Evolutionary conservation across 345 rosid species (phyloP).

Genomic region (Populus alba): DNA sequence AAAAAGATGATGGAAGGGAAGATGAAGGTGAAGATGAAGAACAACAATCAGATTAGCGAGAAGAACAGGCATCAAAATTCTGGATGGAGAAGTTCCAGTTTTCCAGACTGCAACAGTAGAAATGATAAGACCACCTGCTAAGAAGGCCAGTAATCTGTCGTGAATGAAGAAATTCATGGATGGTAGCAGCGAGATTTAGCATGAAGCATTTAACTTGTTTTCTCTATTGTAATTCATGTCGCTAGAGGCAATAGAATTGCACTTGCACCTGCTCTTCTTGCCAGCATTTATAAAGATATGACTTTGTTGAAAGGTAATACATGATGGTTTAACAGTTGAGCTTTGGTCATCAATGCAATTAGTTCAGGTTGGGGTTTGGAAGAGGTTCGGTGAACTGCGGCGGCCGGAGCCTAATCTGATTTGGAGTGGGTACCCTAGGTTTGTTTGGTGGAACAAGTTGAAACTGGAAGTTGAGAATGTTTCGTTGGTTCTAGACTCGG

Average conservation of each 20-base stretch:
- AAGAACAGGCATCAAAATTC: background rate
- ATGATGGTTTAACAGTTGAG: background rate
- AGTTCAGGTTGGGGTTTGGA: constrained; percentile 54
- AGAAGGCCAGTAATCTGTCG: too few relatives aligned
- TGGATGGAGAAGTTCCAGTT: background rate
- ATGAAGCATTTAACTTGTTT: constrained; percentile 35
- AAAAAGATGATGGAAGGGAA: too few relatives aligned
- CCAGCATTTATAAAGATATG: constrained; percentile 39
- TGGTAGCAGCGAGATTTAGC: constrained; percentile 34
- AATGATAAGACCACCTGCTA: too few relatives aligned
- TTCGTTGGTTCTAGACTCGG: constrained; percentile 24
- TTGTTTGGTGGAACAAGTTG: constrained; percentile 31
- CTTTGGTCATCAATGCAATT: constrained; percentile 31
- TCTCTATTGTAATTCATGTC: constrained; percentile 30
- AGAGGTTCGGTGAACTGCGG: constrained; percentile 32
- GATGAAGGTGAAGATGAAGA: background rate
- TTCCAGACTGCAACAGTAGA: too few relatives aligned
- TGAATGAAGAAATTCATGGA: constrained; percentile 29
- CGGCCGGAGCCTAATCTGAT: constrained; percentile 20
- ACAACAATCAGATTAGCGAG: too few relatives aligned
- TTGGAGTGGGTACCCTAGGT: constrained; percentile 23
- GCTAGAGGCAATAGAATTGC: constrained; percentile 34
- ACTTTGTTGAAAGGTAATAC: constrained; percentile 12
- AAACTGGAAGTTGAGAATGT: constrained; percentile 12
- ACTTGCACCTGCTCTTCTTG: constrained; percentile 36